Base-by-base conservation (phyloP, 1,284 basidiomycete species). In the Termitomyces sp. region DNA sequence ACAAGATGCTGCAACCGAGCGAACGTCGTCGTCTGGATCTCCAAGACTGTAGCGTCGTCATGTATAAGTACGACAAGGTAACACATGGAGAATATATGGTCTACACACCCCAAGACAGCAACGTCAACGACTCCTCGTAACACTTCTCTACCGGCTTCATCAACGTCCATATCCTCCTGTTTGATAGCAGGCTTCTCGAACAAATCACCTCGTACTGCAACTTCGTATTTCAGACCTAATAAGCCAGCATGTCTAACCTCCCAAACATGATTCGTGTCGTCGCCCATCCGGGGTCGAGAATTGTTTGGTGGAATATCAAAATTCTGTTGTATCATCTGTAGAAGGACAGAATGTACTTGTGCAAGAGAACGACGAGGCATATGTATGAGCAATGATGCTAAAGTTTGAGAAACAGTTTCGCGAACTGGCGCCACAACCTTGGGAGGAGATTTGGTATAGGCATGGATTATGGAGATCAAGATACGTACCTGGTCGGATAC, bases 201-300 rank as follows among this genome's bases (percentile, higher is more conserved):
- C 31, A 97, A 71, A 67, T 97, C 94, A 52, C 79, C 82, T 62
- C 94, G 78, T 24, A 98, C 94, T 10, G 95, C 94, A 30, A 99
- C 94, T 69, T 98, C 92, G 69, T 99, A 99, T 73, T 97, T 98
- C 70, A 99, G 85, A 0, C 97, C 97, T 3, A 99, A 80, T 52
- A 99, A 73, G 31, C 97, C 97, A 2, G 97, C 96, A 73, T 99
- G 97, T 48, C 97, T 81, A 49, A 99, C 90, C 72, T 99, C 94
- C 97, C 97, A 99, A 4, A 95, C 84, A 70, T 97, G 94, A 42
- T 75, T 73, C 54, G 76, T 73, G 55, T 84, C 79, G 52, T 75
- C 68, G 56, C 73, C 70, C 63, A 73, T 67, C 41, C 58, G 54
- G 50, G 67, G 69, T 68, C 63, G 68, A 10, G 62, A 56, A 36